A percentile compares a stretch with the other conserved stretches of the same genome.
phyloP scores from a whole-genome alignment of 2,329 filamentous ascomycete species.

The Diaporthe sp. region DNA sequence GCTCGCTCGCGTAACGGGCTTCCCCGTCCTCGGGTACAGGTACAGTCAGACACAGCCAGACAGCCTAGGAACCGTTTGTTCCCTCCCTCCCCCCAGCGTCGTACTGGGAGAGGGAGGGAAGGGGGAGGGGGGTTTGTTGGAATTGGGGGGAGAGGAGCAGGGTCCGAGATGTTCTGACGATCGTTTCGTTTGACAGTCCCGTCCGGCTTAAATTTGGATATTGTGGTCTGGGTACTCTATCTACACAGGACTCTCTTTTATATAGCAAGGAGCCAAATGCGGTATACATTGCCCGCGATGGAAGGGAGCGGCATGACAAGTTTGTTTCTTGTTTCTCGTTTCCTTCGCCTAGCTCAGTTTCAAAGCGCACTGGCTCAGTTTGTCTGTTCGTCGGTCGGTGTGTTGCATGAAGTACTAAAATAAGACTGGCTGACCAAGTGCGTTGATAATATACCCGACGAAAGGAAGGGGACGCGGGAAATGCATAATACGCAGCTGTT shows the following conservation, averaged over 20 bases:
- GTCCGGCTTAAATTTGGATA: conserved; percentile 4
- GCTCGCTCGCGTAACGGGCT: conserved; percentile 28
- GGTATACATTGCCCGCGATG: not conserved
- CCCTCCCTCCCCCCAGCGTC: not conserved
- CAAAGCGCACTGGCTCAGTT: not conserved
- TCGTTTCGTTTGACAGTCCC: conserved; percentile 20
- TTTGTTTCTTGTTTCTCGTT: conserved; percentile 28
- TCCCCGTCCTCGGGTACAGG: conserved; percentile 30
- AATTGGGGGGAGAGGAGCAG: not conserved
- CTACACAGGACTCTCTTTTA: not conserved
- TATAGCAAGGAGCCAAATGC: conserved; percentile 5
- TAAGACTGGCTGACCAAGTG: conserved; percentile 6
- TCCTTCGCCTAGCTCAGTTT: conserved; percentile 13
- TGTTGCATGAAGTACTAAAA: conserved; percentile 25
- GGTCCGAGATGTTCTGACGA: conserved; percentile 5
- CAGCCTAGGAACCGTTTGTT: conserved; percentile 16
- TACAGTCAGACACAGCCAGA: conserved; percentile 7
- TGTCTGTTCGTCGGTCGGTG: conserved; percentile 11
- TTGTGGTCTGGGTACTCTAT: not conserved
- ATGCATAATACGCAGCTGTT: conserved; percentile 21
- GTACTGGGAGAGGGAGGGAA: not conserved
- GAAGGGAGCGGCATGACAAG: not conserved
- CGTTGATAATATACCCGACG: conserved; percentile 20
- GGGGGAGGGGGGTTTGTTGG: not conserved
- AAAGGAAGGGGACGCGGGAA: conserved; percentile 21